A percentile compares a stretch with the other conserved stretches of the same genome.
Conservation (phyloP, 2,329 filamentous ascomycete genomes). For the Apiospora malaysiana region DNA sequence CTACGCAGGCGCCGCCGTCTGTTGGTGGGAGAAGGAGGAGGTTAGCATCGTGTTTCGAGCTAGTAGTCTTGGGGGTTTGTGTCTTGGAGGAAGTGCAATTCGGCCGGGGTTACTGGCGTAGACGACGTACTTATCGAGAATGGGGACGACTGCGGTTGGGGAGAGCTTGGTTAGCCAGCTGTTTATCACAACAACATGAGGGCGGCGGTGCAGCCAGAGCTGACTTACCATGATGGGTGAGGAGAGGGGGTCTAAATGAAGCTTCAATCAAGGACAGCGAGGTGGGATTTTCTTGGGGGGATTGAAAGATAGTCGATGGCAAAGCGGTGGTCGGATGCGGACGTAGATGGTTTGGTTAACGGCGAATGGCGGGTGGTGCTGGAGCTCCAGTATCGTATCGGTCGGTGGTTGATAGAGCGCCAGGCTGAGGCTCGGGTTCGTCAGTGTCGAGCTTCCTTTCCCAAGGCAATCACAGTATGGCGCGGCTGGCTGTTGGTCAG, state of each 20-base stretch:
- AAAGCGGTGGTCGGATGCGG: not conserved
- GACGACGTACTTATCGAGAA: constrained; percentile 87
- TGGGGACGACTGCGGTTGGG: constrained; percentile 72
- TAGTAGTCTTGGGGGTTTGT: constrained; percentile 8
- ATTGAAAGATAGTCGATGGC: constrained; percentile 19
- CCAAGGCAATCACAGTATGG: constrained; percentile 48
- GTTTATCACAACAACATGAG: constrained; percentile 22
- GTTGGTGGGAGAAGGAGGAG: constrained; percentile 18
- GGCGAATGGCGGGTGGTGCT: constrained; percentile 1
- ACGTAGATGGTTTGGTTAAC: constrained; percentile 37
- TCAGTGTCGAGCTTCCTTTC: constrained; percentile 36
- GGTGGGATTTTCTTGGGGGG: constrained; percentile 21
- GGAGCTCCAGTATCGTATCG: constrained; percentile 4
- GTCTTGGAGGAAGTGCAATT: not conserved
- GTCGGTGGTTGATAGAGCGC: constrained; percentile 4
- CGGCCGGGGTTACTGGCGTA: constrained; percentile 26
- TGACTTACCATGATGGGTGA: constrained; percentile 20
- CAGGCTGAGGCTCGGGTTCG: constrained; percentile 27
- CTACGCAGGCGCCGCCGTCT: constrained; percentile 93
- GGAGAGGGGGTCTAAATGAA: constrained; percentile 18
- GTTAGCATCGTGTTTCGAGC: constrained; percentile 12
- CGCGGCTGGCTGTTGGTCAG: constrained; percentile 40
- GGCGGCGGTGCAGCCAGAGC: constrained; percentile 20
- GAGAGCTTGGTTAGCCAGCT: constrained; percentile 39
- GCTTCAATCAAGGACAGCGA: constrained; percentile 39